Percentiles rank a stretch among this genome's conserved stretches.
Evolutionary conservation across 495 filamentous ascomycete genomes (phyloP).

Genomic region (Aspergillus egyptiacus): DNA sequence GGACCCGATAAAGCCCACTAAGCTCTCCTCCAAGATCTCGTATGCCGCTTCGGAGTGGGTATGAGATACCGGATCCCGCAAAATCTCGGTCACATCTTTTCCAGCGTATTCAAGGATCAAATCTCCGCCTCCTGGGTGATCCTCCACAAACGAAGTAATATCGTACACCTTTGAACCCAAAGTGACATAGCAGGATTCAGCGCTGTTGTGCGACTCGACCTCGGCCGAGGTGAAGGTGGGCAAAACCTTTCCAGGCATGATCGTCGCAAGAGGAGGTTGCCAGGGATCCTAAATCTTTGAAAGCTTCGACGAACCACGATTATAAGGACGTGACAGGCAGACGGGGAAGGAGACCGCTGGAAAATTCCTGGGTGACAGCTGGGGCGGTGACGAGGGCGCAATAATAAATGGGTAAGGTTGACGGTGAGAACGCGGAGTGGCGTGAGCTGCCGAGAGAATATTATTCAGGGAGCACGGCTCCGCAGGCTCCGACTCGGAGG

Average conservation of each 20-base stretch:
- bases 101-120: constrained; percentile 86
- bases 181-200: constrained; percentile 88
- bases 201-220: constrained; percentile 71
- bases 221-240: constrained; percentile 75
- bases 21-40: constrained; percentile 77
- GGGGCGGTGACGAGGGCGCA: constrained; percentile 9
- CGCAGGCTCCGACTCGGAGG: constrained; percentile 14
- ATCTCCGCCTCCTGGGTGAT: constrained; percentile 87
- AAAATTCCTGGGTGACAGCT: constrained; percentile 5
- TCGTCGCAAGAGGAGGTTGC: constrained; percentile 11
- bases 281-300: neutral
- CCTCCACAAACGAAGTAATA: constrained; percentile 79
- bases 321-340: constrained; percentile 5
- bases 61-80: constrained; percentile 81
- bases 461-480: constrained; percentile 5
- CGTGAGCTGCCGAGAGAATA: constrained; percentile 24
- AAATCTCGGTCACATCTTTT: constrained; percentile 75
- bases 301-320: neutral
- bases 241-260: constrained; percentile 54
- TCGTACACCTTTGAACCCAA: constrained; percentile 89
- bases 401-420: constrained; percentile 20
- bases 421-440: constrained; percentile 18
- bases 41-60: constrained; percentile 84
- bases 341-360: constrained; percentile 7
- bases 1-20: constrained; percentile 69